These are phyloP conservation scores for Penicillium maclennaniae DNA, from an alignment of 495 filamentous ascomycete species.

Conservation along the genomic window DNA sequence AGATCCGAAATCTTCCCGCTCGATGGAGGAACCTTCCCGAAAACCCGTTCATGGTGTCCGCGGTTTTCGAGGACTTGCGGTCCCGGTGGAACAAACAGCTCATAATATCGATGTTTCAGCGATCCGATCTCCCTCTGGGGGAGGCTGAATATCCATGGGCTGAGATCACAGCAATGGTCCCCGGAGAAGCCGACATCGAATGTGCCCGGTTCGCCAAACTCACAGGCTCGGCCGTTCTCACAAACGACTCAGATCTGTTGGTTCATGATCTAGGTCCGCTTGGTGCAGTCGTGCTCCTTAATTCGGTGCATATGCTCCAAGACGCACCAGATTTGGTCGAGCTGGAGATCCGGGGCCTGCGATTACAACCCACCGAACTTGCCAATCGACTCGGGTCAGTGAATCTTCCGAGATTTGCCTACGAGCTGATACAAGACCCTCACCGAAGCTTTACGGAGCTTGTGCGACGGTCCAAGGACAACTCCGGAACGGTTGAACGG, in stretches of 20 bases:
- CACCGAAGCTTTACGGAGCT: conserved; percentile 27
- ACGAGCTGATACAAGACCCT: conserved; percentile 26
- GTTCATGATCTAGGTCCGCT: conserved; percentile 58
- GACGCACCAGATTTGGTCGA: conserved; percentile 11
- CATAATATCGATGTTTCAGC: conserved; percentile 15
- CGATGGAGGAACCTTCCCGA: conserved; percentile 42
- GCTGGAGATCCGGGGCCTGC: conserved; percentile 31
- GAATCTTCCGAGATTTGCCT: conserved; percentile 33
- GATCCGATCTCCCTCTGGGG: not conserved
- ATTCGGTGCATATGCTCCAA: conserved; percentile 36
- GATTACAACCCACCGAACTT: conserved; percentile 34
- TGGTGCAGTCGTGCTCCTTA: conserved; percentile 57
- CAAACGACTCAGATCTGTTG: conserved; percentile 72
- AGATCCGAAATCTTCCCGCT: conserved; percentile 18
- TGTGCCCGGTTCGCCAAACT: conserved; percentile 56
- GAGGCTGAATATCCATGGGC: conserved; percentile 41
- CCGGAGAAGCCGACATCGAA: conserved; percentile 68
- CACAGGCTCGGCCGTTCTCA: conserved; percentile 54
- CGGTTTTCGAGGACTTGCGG: conserved; percentile 60
- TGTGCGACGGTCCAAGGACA: conserved; percentile 26
- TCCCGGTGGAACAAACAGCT: conserved; percentile 29
- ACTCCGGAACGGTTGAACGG: conserved; percentile 2
- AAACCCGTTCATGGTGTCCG: conserved; percentile 63
- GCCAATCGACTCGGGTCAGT: conserved; percentile 35
- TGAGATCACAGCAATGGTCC: conserved; percentile 50